These are phyloP conservation scores for Boletus rubescentipes DNA, from an alignment of 768 basidiomycete genomes.

Conservation along the genomic window DNA sequence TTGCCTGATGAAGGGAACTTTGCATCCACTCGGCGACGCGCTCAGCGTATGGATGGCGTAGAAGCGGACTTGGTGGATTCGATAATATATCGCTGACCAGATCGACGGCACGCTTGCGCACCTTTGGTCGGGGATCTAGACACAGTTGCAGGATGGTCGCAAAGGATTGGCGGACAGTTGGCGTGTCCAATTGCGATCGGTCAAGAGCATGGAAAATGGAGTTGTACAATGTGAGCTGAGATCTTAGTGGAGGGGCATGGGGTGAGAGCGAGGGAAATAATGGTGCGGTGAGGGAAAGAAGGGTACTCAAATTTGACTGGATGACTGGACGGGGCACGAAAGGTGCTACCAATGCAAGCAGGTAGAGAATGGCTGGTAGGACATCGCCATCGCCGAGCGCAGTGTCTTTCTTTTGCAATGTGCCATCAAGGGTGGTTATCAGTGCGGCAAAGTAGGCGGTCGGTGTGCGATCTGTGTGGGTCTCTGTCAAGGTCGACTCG, in stretches of 20 bases:
- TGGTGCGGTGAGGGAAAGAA: slow-evolving; percentile 74
- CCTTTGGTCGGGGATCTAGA: slow-evolving; percentile 90
- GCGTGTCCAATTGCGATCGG: slow-evolving; percentile 62
- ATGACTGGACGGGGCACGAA: slow-evolving; percentile 79
- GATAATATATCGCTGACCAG: slow-evolving; percentile 75
- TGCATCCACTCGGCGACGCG: slow-evolving; percentile 80
- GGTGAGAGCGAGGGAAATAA: slow-evolving; percentile 65
- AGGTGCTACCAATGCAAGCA: slow-evolving; percentile 33
- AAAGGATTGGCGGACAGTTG: slow-evolving; percentile 76
- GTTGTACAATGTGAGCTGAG: slow-evolving; percentile 78
- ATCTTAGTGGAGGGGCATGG: slow-evolving; percentile 81
- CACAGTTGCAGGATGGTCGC: slow-evolving; percentile 80
- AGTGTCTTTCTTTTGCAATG: slow-evolving; percentile 58
- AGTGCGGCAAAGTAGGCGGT: slow-evolving; percentile 96
- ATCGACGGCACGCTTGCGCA: slow-evolving; percentile 88
- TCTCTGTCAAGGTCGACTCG: slow-evolving; percentile 76
- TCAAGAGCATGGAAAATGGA: slow-evolving; percentile 70
- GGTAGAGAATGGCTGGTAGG: slow-evolving; percentile 35
- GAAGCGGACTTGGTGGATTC: slow-evolving; percentile 72
- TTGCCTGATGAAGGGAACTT: slow-evolving; percentile 62
- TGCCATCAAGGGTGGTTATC: slow-evolving; percentile 78
- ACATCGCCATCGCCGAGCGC: slow-evolving; percentile 70
- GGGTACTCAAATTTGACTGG: slow-evolving; percentile 66
- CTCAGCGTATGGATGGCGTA: slow-evolving; percentile 83
- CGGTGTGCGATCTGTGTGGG: slow-evolving; percentile 62